Conservation (phyloP, 805 yeast genomes). For the Cyberlindnera maritima region DNA sequence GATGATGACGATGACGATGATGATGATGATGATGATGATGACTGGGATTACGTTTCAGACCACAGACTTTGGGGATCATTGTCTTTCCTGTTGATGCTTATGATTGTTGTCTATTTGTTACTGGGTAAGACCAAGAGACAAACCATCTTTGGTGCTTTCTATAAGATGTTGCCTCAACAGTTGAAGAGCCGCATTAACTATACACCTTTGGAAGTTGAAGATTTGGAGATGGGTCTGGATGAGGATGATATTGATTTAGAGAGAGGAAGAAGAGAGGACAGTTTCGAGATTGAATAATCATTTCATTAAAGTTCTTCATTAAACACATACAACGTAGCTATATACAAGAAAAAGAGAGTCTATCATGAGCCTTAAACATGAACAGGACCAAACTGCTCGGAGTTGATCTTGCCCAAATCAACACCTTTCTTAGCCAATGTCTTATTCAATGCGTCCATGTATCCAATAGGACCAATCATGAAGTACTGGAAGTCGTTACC, state of each 20-base stretch:
- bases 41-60: constrained; percentile 34
- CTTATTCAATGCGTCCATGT: constrained; percentile 15
- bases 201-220: constrained; percentile 8
- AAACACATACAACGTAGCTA: no score
- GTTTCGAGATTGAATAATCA: constrained; percentile 11
- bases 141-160: constrained; percentile 15
- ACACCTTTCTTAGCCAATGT: constrained; percentile 10
- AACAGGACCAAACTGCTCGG: constrained; percentile 27
- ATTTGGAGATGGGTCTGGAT: constrained; percentile 21
- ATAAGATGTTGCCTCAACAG: constrained; percentile 10
- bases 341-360: no score
- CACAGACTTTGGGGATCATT: constrained; percentile 38
- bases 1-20: constrained; percentile 30
- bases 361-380: no score
- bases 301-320: no score
- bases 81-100: constrained; percentile 31
- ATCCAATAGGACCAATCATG: constrained; percentile 25
- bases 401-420: constrained; percentile 15
- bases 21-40: constrained; percentile 33
- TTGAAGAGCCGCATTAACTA: background rate
- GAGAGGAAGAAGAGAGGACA: constrained; percentile 9
- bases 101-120: constrained; percentile 32
- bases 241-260: constrained; percentile 3
- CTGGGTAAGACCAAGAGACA: constrained; percentile 32
- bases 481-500: constrained; percentile 15